phyloP scores from a whole-genome alignment of 768 basidiomycete species.

The Calocybe cyanea region DNA sequence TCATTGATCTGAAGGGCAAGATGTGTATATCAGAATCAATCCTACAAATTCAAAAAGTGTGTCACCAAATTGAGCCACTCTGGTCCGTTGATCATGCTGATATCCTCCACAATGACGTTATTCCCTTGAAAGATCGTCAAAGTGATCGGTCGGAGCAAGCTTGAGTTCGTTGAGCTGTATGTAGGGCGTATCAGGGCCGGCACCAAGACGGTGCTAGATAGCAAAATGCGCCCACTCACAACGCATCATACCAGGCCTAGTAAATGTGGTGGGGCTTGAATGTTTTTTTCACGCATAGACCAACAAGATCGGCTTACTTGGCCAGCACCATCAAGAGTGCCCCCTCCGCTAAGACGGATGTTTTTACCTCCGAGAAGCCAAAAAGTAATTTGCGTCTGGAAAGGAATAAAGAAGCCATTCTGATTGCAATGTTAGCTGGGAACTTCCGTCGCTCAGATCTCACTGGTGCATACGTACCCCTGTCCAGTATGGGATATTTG shows the following conservation, averaged over 20 bases:
- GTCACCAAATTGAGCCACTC: slow-evolving; percentile 50
- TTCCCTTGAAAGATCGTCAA: slow-evolving; percentile 51
- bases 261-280: background rate
- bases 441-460: background rate
- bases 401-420: slow-evolving; percentile 51
- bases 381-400: slow-evolving; percentile 51
- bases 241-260: slow-evolving; percentile 55
- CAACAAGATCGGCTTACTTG: slow-evolving; percentile 34
- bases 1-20: slow-evolving; percentile 37
- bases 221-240: slow-evolving; percentile 24
- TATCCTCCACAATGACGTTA: slow-evolving; percentile 43
- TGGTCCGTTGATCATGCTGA: slow-evolving; percentile 46
- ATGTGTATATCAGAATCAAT: too few relatives aligned
- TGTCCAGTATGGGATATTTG: slow-evolving; percentile 51
- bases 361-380: slow-evolving; percentile 54
- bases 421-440: slow-evolving; percentile 18
- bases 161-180: slow-evolving; percentile 38
- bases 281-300: background rate
- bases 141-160: slow-evolving; percentile 50
- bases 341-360: slow-evolving; percentile 51
- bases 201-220: too few relatives aligned
- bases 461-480: slow-evolving; percentile 27
- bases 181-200: too few relatives aligned
- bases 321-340: slow-evolving; percentile 62
- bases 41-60: background rate